Percentiles rank a stretch among this genome's conserved stretches.
Evolutionary conservation across 768 basidiomycete species (phyloP).

Genomic region (Paxillus rubicundulus): DNA sequence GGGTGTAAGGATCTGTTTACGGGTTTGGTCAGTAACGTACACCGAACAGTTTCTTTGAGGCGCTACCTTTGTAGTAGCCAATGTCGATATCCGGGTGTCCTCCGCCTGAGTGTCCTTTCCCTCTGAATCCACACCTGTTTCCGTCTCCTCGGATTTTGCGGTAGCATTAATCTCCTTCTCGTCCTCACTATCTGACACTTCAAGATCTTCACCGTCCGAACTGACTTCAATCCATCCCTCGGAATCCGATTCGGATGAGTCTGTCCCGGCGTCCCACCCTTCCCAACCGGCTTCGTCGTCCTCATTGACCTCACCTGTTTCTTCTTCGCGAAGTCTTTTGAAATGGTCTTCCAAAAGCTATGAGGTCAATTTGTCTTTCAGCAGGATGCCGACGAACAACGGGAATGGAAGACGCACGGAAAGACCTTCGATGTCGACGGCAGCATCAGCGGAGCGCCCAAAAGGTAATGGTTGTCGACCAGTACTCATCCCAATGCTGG

Average conservation of each 20-base stretch:
- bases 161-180: slow-evolving; percentile 36
- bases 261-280: slow-evolving; percentile 85
- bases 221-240: slow-evolving; percentile 80
- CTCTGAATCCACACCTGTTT: neutral
- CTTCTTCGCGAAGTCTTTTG: slow-evolving; percentile 64
- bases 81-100: slow-evolving; percentile 50
- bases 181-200: slow-evolving; percentile 87
- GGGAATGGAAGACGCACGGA: slow-evolving; percentile 49
- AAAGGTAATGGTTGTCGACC: slow-evolving; percentile 73
- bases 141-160: slow-evolving; percentile 7
- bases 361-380: neutral
- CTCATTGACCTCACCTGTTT: slow-evolving; percentile 51
- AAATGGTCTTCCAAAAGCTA: slow-evolving; percentile 90
- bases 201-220: slow-evolving; percentile 63
- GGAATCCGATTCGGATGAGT: slow-evolving; percentile 56
- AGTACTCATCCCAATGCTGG: slow-evolving; percentile 67
- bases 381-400: neutral
- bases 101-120: slow-evolving; percentile 25
- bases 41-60: neutral
- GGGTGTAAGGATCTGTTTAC: slow-evolving; percentile 84
- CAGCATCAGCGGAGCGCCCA: slow-evolving; percentile 72
- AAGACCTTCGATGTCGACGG: slow-evolving; percentile 87
- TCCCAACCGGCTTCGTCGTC: slow-evolving; percentile 77
- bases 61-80: slow-evolving; percentile 78
- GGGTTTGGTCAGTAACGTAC: neutral